Conservation (phyloP, 2,329 filamentous ascomycete species). For the Cryphonectria nitschkei region DNA sequence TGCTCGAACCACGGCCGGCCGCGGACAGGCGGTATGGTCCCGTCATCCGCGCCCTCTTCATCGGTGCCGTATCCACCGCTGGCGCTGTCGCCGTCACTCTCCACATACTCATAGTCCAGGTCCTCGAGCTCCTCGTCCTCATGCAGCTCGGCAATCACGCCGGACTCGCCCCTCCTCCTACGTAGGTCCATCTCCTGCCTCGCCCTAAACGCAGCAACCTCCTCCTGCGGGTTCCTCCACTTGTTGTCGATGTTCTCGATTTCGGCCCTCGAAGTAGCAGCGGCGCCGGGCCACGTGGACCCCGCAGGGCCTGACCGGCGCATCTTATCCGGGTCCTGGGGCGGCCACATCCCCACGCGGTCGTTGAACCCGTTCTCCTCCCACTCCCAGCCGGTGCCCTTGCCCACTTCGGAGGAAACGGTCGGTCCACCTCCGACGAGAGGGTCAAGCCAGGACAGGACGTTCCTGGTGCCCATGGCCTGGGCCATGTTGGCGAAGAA, state of each 20-base stretch:
- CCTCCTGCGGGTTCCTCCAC: slow-evolving; percentile 47
- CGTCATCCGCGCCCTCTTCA: slow-evolving; percentile 32
- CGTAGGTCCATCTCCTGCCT: slow-evolving; percentile 54
- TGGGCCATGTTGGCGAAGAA: slow-evolving; percentile 74
- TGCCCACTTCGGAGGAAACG: slow-evolving; percentile 38
- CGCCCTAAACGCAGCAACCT: slow-evolving; percentile 52
- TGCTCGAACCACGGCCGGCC: slow-evolving; percentile 33
- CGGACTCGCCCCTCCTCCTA: slow-evolving; percentile 41
- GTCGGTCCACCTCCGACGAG: slow-evolving; percentile 57
- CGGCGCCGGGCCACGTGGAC: slow-evolving; percentile 39
- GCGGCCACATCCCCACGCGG: slow-evolving; percentile 63
- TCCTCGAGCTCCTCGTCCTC: slow-evolving; percentile 58
- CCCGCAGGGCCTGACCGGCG: slow-evolving; percentile 43
- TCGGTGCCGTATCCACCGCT: slow-evolving; percentile 3
- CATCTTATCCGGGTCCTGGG: slow-evolving; percentile 64
- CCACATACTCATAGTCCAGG: slow-evolving; percentile 18
- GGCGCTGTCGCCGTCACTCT: slow-evolving; percentile 40
- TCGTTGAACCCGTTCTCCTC: slow-evolving; percentile 80
- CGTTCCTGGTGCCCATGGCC: slow-evolving; percentile 72
- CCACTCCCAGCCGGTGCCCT: slow-evolving; percentile 61
- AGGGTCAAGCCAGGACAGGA: slow-evolving; percentile 71
- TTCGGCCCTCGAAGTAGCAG: slow-evolving; percentile 38
- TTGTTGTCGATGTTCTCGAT: slow-evolving; percentile 22
- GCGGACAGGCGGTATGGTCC: slow-evolving; percentile 24
- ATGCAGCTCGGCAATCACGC: slow-evolving; percentile 54